A percentile compares a stretch with the other conserved stretches of the same genome.
Conservation (phyloP, 2,329 filamentous ascomycete species). For the Fusarium udum region DNA sequence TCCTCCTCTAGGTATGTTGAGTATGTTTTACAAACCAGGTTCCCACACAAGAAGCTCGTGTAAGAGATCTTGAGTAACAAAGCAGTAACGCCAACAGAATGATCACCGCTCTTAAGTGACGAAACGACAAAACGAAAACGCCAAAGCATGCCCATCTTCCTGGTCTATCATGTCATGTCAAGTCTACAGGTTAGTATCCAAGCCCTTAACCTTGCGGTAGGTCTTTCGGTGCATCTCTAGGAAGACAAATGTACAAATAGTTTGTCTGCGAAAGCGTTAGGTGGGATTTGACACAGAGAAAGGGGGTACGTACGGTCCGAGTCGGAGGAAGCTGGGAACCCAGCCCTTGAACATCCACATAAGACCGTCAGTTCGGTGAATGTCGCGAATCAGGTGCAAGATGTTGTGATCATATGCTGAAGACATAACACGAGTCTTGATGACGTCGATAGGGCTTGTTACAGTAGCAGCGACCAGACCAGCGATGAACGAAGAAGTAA, state of each 20-base stretch:
- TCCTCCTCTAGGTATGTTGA: slow-evolving; percentile 14
- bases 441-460: slow-evolving; percentile 85
- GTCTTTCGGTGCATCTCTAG: slow-evolving; percentile 86
- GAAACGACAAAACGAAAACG: slow-evolving; percentile 37
- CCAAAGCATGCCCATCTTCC: slow-evolving; percentile 32
- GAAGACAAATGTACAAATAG: slow-evolving; percentile 86
- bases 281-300: background rate
- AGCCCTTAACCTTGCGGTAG: slow-evolving; percentile 67
- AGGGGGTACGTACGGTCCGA: slow-evolving; percentile 65
- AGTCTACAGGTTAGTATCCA: slow-evolving; percentile 44
- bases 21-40: slow-evolving; percentile 25
- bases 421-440: slow-evolving; percentile 90
- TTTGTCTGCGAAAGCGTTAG: slow-evolving; percentile 66
- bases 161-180: slow-evolving; percentile 28
- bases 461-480: slow-evolving; percentile 86
- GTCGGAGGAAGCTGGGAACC: slow-evolving; percentile 77
- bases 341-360: slow-evolving; percentile 91
- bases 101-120: slow-evolving; percentile 28
- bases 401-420: slow-evolving; percentile 63
- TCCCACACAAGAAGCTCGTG: slow-evolving; percentile 9
- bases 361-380: slow-evolving; percentile 76
- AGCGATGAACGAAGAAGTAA: slow-evolving; percentile 79
- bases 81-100: slow-evolving; percentile 36
- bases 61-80: slow-evolving; percentile 16
- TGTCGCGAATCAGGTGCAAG: slow-evolving; percentile 68